Evolutionary conservation across 2,329 filamentous ascomycete species (phyloP), one percentile per base, ranked within the genome.

Genomic region (Fusarium sp.): DNA sequence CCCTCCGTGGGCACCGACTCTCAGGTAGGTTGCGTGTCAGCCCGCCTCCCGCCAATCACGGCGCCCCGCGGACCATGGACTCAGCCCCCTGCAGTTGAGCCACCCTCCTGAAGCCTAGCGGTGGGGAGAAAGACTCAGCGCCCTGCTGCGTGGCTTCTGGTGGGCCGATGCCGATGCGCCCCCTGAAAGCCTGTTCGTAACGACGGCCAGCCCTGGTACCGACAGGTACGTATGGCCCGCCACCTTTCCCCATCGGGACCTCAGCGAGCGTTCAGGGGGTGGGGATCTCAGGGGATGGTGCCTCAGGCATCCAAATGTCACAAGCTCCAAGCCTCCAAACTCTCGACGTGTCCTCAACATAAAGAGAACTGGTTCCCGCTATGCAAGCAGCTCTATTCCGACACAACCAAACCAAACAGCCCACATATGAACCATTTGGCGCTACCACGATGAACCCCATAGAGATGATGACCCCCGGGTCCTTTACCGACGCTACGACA

Each of bases 401-500:
- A 35, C 56, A 66, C 48, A 57, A 35, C 45, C 70, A 67, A 73
- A 35, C 60, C 72, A 71, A 71, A 45, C 45, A 69, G 62, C 68
- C 56, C 61, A 72, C 61, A 57, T 18, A 35, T 67, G 67, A 64
- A 60, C 63, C 60, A 72, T 63, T 59, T 74, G 74, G 68, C 56
- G 63, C 72, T 37, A 67, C 50, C 30, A 20, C 50, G 18, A 54
- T 54, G 50, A 54, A 54, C 50, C 50, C 50, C 50, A 54, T 54
- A 54, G 50, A 54, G 50, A 54, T 54, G 50, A 54, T 54, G 50
- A 54, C 50, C 50, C 50, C 50, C 27, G 50, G 50, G 50, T 86
- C 88, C 4, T 84, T 90, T 34, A 89, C 90, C 78, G 77, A 77
- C 35, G 77, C 77, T 11, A 79, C 81, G 4, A 79, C 82, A 23